Evolutionary conservation across 1,284 basidiomycete genomes (phyloP), one percentile per base, ranked within the genome.

Genomic region (Pterula multifida): DNA sequence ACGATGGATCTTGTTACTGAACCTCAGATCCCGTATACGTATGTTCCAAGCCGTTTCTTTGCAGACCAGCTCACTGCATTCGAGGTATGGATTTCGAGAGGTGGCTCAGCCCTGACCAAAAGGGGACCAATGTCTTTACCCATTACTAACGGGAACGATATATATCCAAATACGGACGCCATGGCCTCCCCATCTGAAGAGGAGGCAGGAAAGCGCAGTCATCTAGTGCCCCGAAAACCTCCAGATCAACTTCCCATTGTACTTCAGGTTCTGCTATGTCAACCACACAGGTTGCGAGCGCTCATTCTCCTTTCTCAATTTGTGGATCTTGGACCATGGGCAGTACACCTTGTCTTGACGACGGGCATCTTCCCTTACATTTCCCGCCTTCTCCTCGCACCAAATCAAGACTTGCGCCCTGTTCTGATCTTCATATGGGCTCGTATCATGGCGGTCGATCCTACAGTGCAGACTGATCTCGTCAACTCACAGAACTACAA

Each of bases 381-480:
- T 45, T 91, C 93, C 55, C 95, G 96, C 61, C 78, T 98, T 3
- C 76, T 98, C 2, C 94, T 96, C 66, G 93, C 93, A 0, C 93
- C 94, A 0, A 91, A 92, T 0, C 85, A 87, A 55, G 95, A 98
- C 61, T 78, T 98, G 25, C 88, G 93, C 48, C 95, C 96, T 0
- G 94, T 98, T n/a, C 75, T 98, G 26, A 97, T 98, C 57, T 98
- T 98, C 70, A 98, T 98, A 55, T 98, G 96, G 96, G 90, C 95
- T 1, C 79, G 95, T 15, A 97, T 98, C 54, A 78, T 98, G 21
- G 95, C 95, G 1, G 93, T 98, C 25, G 96, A 98, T 64, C 82
- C 86, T 3, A 82, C 85, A 19, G 96, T 96, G 53, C 95, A 98
- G 63, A 77, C 84, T 44, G 95, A 98, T 61, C 69, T 98, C 3